Conservation (phyloP, 2,329 filamentous ascomycete genomes). For the Helminthosporium solani region DNA sequence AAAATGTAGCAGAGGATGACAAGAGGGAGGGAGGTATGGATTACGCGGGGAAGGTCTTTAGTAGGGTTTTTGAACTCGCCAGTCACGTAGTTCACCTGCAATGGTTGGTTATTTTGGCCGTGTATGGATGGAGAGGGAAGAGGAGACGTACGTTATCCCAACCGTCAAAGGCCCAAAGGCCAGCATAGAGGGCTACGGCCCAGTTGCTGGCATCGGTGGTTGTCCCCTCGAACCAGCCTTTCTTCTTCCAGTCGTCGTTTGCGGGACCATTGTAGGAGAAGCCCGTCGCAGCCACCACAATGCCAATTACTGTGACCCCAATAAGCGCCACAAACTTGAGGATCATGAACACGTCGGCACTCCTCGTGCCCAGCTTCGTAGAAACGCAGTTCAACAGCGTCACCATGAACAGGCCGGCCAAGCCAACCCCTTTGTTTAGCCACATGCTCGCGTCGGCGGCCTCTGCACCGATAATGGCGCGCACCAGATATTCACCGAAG, state of each 20-base stretch:
- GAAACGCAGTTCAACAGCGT: slow-evolving; percentile 89
- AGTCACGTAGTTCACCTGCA: slow-evolving; percentile 91
- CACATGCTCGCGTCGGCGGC: slow-evolving; percentile 77
- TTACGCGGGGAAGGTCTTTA: slow-evolving; percentile 87
- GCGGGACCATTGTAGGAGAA: slow-evolving; percentile 73
- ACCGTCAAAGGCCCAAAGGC: slow-evolving; percentile 96
- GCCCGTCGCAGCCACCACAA: slow-evolving; percentile 86
- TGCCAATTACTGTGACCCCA: slow-evolving; percentile 81
- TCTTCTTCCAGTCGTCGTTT: slow-evolving; percentile 82
- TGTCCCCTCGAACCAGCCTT: slow-evolving; percentile 86
- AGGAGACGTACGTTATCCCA: slow-evolving; percentile 87
- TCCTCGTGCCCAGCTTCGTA: slow-evolving; percentile 79
- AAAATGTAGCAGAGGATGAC: slow-evolving; percentile 89
- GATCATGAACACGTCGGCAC: slow-evolving; percentile 94
- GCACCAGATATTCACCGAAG: slow-evolving; percentile 95
- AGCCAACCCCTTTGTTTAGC: slow-evolving; percentile 85
- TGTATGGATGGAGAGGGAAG: not conserved
- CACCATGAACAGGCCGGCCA: slow-evolving; percentile 72
- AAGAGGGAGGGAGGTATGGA: slow-evolving; percentile 93
- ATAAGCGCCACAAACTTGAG: slow-evolving; percentile 90
- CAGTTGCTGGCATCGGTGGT: slow-evolving; percentile 77
- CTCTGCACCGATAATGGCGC: slow-evolving; percentile 83
- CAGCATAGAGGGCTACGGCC: slow-evolving; percentile 93
- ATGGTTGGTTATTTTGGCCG: slow-evolving; percentile 10
- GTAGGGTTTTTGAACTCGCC: slow-evolving; percentile 92